Conservation (phyloP, 2,329 filamentous ascomycete genomes). For the Colletotrichum sp. region DNA sequence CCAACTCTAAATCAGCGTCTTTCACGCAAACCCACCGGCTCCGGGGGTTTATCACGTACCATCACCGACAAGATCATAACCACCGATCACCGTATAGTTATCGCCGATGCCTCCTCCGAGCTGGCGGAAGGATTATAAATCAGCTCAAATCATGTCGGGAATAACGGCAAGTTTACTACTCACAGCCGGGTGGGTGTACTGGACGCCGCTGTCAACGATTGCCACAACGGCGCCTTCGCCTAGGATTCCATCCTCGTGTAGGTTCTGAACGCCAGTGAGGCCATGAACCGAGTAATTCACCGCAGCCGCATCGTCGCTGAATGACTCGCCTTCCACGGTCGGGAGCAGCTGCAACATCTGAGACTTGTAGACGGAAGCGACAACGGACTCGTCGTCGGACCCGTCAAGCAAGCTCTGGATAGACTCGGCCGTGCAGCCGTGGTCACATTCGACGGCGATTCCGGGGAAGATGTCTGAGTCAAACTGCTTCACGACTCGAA, state of each 20-base stretch:
- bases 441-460: conserved; percentile 34
- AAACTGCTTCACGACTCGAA: conserved; percentile 15
- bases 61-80: conserved; percentile 9
- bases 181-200: conserved; percentile 44
- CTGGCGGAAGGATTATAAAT: background rate
- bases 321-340: background rate
- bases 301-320: conserved; percentile 14
- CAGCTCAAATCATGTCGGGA: background rate
- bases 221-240: conserved; percentile 43
- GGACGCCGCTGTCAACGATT: conserved; percentile 44
- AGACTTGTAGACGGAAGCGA: conserved; percentile 10
- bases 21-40: background rate
- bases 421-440: conserved; percentile 34
- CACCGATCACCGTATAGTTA: background rate
- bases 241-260: conserved; percentile 39
- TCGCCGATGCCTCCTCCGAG: background rate
- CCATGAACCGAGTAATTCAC: conserved; percentile 33
- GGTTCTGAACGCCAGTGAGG: conserved; percentile 42
- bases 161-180: background rate
- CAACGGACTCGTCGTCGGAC: conserved; percentile 24
- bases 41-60: background rate
- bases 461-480: conserved; percentile 38
- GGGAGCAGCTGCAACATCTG: background rate
- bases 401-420: conserved; percentile 36
- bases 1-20: background rate